Base-by-base conservation (phyloP, 2,329 filamentous ascomycete genomes). In the Aspergillus terreus region DNA sequence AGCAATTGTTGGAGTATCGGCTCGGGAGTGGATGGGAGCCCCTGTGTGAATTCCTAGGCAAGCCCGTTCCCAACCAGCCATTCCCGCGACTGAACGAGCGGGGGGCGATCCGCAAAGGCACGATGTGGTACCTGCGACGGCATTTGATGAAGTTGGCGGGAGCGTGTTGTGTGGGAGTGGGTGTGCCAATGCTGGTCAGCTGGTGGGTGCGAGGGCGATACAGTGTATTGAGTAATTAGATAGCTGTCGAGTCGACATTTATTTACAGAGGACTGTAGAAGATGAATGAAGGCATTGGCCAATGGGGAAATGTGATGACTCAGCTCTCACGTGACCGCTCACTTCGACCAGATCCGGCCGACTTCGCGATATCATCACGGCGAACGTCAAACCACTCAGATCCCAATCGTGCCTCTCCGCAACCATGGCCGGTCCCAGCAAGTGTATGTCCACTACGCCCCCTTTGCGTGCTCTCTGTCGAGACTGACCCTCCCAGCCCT, bases 351-450 rank as follows among this genome's bases (percentile, higher is more conserved):
- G 6, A 10, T 30, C 27, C 41, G 9, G 11, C 23, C 43, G 35
- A 46, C 32, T 45, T 21, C 15, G 27, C n/a, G 19, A 27, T 30
- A 30, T 30, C 27, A 10, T 30, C 27, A 30, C 27, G 27, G 7
- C 27, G 12, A 17, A 41, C 25, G 21, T 25, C 46, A 42, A 44
- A 19, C 33, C 49, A 15, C 44, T 19, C 33, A 33, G n/a, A 17
- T n/a, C 12, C 9, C 23, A 12, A 27, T 44, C 19, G 32, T 44
- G 25, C 47, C 44, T 49, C 23, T 55, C 54, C 60, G 62, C 66
- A 70, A 68, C 52, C 61, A 80, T 80, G 78, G 78, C 78, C 62
- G 78, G 77, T 63, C 76, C 75, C 61, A 74, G 73, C 68, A 73
- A 75, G 61, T 71, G 76, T 75, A 64, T 63, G 71, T 63, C 23